Evolutionary conservation across 352 stramenopile genomes (phyloP).

Genomic region (Globisporangium orthogonon): DNA sequence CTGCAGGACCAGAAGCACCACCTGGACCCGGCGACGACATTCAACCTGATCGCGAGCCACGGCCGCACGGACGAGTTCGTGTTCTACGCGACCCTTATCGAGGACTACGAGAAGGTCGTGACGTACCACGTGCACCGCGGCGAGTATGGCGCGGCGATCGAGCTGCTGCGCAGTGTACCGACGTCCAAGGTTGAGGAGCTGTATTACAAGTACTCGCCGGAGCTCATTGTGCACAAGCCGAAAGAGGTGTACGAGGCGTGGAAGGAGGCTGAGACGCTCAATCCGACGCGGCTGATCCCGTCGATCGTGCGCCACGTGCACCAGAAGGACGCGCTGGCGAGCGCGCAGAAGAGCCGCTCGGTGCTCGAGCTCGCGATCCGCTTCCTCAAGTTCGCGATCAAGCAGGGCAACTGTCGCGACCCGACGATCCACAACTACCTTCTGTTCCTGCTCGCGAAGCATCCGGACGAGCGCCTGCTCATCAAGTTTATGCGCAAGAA

Average conservation of each 20-base stretch:
- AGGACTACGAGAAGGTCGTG: conserved; percentile 93
- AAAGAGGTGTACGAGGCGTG: conserved; percentile 90
- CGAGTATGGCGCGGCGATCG: conserved; percentile 87
- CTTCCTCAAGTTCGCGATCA: conserved; percentile 92
- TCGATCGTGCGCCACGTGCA: conserved; percentile 90
- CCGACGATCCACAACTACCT: conserved; percentile 92
- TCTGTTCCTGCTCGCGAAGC: conserved; percentile 86
- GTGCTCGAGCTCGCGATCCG: conserved; percentile 88
- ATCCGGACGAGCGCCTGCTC: conserved; percentile 82
- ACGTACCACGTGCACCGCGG: conserved; percentile 89
- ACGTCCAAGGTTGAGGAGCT: conserved; percentile 90
- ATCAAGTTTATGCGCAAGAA: conserved; percentile 90
- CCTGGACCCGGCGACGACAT: conserved; percentile 87
- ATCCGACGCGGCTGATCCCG: conserved; percentile 89
- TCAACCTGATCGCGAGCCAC: conserved; percentile 89
- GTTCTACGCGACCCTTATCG: conserved; percentile 90
- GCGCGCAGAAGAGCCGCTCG: conserved; percentile 51
- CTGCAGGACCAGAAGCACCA: conserved; percentile 85
- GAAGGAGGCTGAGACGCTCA: conserved; percentile 86
- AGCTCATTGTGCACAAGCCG: conserved; percentile 89
- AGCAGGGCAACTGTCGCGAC: conserved; percentile 81
- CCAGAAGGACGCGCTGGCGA: conserved; percentile 42
- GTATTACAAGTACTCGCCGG: conserved; percentile 93
- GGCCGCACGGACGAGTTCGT: conserved; percentile 90
- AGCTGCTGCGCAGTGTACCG: conserved; percentile 81